Conservation (phyloP, 495 filamentous ascomycete species). For the Rostrohypoxylon terebratum region DNA sequence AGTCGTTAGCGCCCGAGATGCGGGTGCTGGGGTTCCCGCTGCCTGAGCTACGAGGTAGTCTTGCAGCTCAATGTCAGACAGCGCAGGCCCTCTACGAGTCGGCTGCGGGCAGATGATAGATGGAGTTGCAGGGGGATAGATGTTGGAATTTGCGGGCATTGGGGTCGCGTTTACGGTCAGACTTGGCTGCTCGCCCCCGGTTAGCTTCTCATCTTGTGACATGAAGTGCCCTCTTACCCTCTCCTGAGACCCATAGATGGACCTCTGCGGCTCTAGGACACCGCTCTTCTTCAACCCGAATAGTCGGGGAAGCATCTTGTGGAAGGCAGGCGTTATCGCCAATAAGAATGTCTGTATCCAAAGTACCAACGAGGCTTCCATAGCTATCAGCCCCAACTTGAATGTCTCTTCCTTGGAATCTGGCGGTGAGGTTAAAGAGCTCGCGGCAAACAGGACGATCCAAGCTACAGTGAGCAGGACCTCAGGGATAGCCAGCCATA, state of each 20-base stretch:
- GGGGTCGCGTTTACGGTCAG: not conserved
- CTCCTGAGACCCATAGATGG: constrained; percentile 4
- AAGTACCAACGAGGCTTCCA: constrained; percentile 40
- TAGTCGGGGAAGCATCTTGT: constrained; percentile 33
- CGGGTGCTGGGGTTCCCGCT: constrained; percentile 1
- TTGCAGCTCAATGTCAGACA: not conserved
- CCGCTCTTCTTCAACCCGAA: not conserved
- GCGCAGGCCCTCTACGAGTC: not conserved
- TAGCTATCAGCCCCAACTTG: constrained; percentile 26
- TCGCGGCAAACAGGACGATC: constrained; percentile 25
- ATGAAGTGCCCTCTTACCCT: constrained; percentile 14
- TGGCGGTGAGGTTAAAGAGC: constrained; percentile 4
- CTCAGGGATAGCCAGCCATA: constrained; percentile 28
- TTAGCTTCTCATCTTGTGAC: not conserved
- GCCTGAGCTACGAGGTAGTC: constrained; percentile 5
- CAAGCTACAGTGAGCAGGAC: constrained; percentile 26
- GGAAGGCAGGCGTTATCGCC: constrained; percentile 32
- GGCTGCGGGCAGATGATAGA: not conserved
- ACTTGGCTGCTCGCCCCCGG: constrained; percentile 6
- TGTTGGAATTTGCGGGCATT: not conserved
- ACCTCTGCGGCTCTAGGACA: not conserved
- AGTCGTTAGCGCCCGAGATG: not conserved
- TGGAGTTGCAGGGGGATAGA: not conserved
- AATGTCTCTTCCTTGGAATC: constrained; percentile 28
- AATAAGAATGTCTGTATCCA: constrained; percentile 39